A percentile compares a stretch with the other conserved stretches of the same genome.
phyloP scores from a whole-genome alignment of 176 grass and related monocot genomes.

The Zoysia pacifica region DNA sequence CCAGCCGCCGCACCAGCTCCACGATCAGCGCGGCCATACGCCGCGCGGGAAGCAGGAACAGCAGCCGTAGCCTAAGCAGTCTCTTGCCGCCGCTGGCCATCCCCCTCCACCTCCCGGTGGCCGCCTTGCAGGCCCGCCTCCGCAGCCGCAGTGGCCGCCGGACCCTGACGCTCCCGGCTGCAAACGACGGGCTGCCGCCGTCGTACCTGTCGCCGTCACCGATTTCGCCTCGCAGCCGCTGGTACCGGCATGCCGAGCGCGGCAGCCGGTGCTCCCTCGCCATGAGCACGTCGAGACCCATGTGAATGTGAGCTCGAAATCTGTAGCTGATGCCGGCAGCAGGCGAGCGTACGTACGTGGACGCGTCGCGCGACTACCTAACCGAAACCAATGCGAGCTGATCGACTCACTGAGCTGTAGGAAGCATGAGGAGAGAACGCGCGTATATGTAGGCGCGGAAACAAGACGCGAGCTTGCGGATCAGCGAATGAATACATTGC shows the following conservation, averaged over 20 bases:
- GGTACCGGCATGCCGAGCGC: slow-evolving; percentile 35
- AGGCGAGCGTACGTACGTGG: not conserved
- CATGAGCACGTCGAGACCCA: slow-evolving; percentile 48
- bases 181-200: not conserved
- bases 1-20: slow-evolving; percentile 56
- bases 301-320: not conserved
- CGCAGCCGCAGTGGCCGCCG: slow-evolving; percentile 44
- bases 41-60: slow-evolving; percentile 51
- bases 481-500: slow-evolving; percentile 24
- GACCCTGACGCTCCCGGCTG: slow-evolving; percentile 17
- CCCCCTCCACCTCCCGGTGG: not conserved
- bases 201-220: too few species aligned
- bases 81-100: not conserved
- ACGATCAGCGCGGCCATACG: slow-evolving; percentile 55
- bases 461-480: not conserved
- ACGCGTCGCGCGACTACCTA: not conserved
- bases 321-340: not conserved
- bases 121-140: slow-evolving; percentile 29
- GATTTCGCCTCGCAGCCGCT: slow-evolving; percentile 30
- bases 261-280: slow-evolving; percentile 29
- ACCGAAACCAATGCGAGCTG: not conserved
- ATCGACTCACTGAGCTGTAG: slow-evolving; percentile 31
- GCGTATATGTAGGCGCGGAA: slow-evolving; percentile 34
- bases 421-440: slow-evolving; percentile 21
- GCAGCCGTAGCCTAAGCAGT: slow-evolving; percentile 24